Conservation (phyloP, 179 eudicot genomes). For the Silene vulgaris region DNA sequence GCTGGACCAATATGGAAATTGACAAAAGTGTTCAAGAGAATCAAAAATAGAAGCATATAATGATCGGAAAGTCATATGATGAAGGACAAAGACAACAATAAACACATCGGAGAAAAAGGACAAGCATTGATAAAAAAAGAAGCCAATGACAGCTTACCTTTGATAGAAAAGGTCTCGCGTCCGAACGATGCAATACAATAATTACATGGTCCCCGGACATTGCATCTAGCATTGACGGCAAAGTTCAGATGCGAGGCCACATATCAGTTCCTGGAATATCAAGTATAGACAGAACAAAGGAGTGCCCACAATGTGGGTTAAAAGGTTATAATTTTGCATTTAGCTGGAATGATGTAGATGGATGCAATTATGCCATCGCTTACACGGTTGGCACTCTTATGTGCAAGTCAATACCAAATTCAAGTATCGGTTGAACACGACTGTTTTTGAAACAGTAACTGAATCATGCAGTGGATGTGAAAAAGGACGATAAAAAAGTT, state of each 20-base stretch:
- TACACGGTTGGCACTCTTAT: background rate
- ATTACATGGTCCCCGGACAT: slow-evolving; percentile 20
- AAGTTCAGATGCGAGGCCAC: slow-evolving; percentile 25
- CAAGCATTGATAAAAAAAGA: slow-evolving; percentile 18
- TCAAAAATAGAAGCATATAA: background rate
- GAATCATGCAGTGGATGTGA: background rate
- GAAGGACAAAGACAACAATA: slow-evolving; percentile 15
- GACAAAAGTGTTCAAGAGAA: background rate
- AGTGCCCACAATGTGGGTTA: slow-evolving; percentile 31
- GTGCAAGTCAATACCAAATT: slow-evolving; percentile 14
- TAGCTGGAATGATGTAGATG: slow-evolving; percentile 27
- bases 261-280: slow-evolving; percentile 8
- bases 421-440: slow-evolving; percentile 13
- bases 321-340: slow-evolving; percentile 19
- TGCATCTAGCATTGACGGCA: slow-evolving; percentile 29
- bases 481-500: background rate
- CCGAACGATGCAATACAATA: slow-evolving; percentile 14
- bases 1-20: too few species aligned
- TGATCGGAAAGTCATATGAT: slow-evolving; percentile 8
- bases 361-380: slow-evolving; percentile 12
- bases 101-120: background rate
- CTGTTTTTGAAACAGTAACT: background rate
- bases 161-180: slow-evolving; percentile 18
- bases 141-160: slow-evolving; percentile 29
- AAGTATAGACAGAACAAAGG: slow-evolving; percentile 19